Evolutionary conservation across 1,139 yeast genomes (phyloP), one percentile per base, ranked within the genome.

Genomic region (Chernovozyma sophiae-reginae): DNA sequence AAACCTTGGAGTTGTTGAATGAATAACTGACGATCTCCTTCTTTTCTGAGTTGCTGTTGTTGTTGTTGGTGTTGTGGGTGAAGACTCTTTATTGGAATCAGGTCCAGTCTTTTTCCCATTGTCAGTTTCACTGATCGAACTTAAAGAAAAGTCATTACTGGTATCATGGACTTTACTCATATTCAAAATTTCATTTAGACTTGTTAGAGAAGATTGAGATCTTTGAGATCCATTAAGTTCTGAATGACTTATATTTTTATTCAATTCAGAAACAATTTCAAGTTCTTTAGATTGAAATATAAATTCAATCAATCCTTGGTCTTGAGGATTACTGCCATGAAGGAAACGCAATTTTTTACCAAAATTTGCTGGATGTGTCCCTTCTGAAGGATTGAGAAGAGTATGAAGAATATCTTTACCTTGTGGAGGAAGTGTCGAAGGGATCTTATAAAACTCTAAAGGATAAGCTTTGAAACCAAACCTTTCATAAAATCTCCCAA

Each of bases 391-490:
- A 10, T 41, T 37, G 16, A 62, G 43, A 40, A 64, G 49, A 5
- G 45, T 46, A 25, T 55, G 48, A 10, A 67, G 42, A 15, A 18
- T 14, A 34, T 54, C 52, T 28, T 56, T 56, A 4, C 46, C 46
- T 2, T 44, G 37, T n/a, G 52, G 43, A 4, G 53, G 40, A 16
- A 57, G 38, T 5, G 57, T 35, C 4, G 49, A 36, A 2, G 73
- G 72, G 12, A 68, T 45, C 39, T 52, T 49, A 42, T 60, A 68
- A 37, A 62, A 58, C 31, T 67, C 68, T 23, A 65, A 29, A 0
- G 74, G 73, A 40, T 49, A 64, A 2, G 54, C 41, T 37, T 64
- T 65, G 49, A 69, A 69, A 1, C 74, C 75, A 43, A 66, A 61
- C 38, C 59, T 48, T 38, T 55, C 56, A 41, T 68, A 69, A 33